Conservation (phyloP, 1,284 basidiomycete species). For the Trametes pubescens region DNA sequence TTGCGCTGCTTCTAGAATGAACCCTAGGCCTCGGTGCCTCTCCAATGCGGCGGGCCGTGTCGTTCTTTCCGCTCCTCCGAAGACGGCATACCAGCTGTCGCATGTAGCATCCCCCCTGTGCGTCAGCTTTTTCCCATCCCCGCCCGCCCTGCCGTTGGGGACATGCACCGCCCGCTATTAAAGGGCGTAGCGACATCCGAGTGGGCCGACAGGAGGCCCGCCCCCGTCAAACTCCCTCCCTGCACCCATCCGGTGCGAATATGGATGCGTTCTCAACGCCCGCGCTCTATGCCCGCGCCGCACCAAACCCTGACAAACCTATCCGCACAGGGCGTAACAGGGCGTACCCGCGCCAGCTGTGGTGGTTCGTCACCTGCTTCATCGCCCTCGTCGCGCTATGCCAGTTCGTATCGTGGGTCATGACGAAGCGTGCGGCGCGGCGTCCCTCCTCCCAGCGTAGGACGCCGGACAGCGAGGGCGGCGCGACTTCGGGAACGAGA, state of each 20-base stretch:
- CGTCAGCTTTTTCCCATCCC: slow-evolving; percentile 23
- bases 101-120: not conserved
- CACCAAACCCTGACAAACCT: slow-evolving; percentile 25
- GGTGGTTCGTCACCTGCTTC: slow-evolving; percentile 54
- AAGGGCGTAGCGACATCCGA: not conserved
- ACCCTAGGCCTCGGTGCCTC: slow-evolving; percentile 8
- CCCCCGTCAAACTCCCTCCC: not conserved
- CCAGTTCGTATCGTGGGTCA: slow-evolving; percentile 44
- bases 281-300: slow-evolving; percentile 1
- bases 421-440: slow-evolving; percentile 32
- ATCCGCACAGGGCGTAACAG: slow-evolving; percentile 27
- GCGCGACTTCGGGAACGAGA: slow-evolving; percentile 7
- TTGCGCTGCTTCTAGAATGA: slow-evolving; percentile 17
- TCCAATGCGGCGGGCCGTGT: slow-evolving; percentile 20
- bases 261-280: slow-evolving; percentile 7
- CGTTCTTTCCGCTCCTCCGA: slow-evolving; percentile 5
- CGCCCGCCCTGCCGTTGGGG: not conserved
- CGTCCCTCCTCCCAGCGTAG: not conserved
- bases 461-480: slow-evolving; percentile 37
- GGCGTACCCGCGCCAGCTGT: slow-evolving; percentile 51
- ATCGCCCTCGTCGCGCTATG: slow-evolving; percentile 50
- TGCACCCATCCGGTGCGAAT: not conserved
- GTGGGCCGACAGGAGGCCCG: not conserved
- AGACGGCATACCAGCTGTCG: slow-evolving; percentile 6
- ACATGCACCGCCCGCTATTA: not conserved